These are phyloP conservation scores for Arthroderma sp. DNA, from an alignment of 2,329 filamentous ascomycete genomes.

Conservation along the genomic window DNA sequence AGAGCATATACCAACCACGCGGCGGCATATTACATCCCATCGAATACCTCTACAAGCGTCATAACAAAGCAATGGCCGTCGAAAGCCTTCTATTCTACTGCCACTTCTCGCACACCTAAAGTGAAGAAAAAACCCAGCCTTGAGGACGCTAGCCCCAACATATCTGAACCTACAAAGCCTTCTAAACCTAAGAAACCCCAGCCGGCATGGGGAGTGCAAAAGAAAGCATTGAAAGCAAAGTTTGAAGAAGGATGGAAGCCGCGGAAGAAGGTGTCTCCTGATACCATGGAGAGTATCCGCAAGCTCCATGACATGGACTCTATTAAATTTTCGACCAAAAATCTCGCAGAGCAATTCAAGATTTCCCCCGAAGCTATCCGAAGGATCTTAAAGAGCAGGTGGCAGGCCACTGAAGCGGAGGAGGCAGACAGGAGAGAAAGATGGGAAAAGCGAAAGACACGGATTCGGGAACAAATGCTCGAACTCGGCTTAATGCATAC, in stretches of 20 bases:
- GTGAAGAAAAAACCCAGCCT: neutral
- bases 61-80: neutral
- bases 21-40: neutral
- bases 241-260: slow-evolving; percentile 71
- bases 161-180: slow-evolving; percentile 8
- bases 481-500: slow-evolving; percentile 41
- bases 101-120: neutral
- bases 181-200: slow-evolving; percentile 21
- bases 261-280: slow-evolving; percentile 75
- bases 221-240: slow-evolving; percentile 61
- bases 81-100: neutral
- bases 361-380: slow-evolving; percentile 80
- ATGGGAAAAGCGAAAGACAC: slow-evolving; percentile 36
- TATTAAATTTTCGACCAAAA: slow-evolving; percentile 59
- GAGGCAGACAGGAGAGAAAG: slow-evolving; percentile 29
- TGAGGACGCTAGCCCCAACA: neutral
- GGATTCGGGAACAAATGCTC: slow-evolving; percentile 36
- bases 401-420: slow-evolving; percentile 32
- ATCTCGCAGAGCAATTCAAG: slow-evolving; percentile 66
- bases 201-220: slow-evolving; percentile 63
- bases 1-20: neutral
- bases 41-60: neutral
- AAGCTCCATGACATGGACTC: slow-evolving; percentile 69
- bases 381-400: slow-evolving; percentile 58
- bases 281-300: slow-evolving; percentile 81